Percentiles rank a stretch among this genome's conserved stretches.
These are phyloP conservation scores for Debaryomyces robertsiae DNA, from an alignment of 1,139 yeast genomes.

Conservation along the genomic window DNA sequence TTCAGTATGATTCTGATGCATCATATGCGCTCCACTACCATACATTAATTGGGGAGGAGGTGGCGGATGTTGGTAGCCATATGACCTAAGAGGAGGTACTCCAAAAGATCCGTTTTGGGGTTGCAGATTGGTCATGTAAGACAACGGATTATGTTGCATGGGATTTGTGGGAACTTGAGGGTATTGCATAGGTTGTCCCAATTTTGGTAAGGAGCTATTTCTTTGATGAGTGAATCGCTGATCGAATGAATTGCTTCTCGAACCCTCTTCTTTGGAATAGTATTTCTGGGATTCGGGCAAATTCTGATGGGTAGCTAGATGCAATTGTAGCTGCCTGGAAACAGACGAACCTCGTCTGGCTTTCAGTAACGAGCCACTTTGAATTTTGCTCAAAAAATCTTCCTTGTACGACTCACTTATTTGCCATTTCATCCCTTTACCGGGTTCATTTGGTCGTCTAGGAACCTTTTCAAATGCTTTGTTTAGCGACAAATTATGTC, in stretches of 20 bases:
- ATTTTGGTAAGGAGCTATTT: constrained; percentile 23
- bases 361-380: constrained; percentile 70
- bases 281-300: constrained; percentile 56
- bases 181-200: constrained; percentile 23
- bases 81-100: constrained; percentile 11
- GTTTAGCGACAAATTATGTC: constrained; percentile 60
- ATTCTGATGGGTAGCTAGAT: constrained; percentile 68
- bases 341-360: constrained; percentile 80
- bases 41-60: constrained; percentile 18
- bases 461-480: constrained; percentile 89
- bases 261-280: constrained; percentile 24
- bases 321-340: constrained; percentile 74
- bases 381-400: constrained; percentile 80
- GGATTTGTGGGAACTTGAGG: constrained; percentile 21
- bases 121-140: constrained; percentile 23
- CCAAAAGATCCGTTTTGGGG: constrained; percentile 18
- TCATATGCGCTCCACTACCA: constrained; percentile 16
- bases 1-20: constrained; percentile 15
- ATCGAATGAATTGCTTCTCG: constrained; percentile 15
- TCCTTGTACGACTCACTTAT: constrained; percentile 81
- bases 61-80: constrained; percentile 17
- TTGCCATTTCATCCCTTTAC: constrained; percentile 99
- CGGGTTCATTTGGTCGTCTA: constrained; percentile 92
- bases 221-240: constrained; percentile 21
- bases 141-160: constrained; percentile 28